Evolutionary conservation across 768 basidiomycete genomes (phyloP).

Genomic region (Podaxis mareebaensis): DNA sequence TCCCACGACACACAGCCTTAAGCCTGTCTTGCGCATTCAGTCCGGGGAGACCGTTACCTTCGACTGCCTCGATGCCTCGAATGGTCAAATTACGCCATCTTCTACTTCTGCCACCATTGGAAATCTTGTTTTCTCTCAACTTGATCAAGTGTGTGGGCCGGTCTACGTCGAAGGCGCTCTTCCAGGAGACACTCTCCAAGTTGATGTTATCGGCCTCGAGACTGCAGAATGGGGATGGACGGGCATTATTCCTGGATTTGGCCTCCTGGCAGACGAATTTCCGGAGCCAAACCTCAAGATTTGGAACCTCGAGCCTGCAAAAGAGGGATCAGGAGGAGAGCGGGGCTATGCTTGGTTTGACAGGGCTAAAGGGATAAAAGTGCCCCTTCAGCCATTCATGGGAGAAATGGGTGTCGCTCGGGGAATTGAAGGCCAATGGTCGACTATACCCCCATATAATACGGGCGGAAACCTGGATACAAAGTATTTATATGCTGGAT

Average conservation of each 20-base stretch:
- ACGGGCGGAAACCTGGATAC: slow-evolving; percentile 68
- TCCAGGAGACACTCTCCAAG: slow-evolving; percentile 59
- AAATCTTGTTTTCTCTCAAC: slow-evolving; percentile 44
- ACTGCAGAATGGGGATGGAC: slow-evolving; percentile 68
- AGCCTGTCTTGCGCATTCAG: slow-evolving; percentile 46
- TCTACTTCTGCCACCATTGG: slow-evolving; percentile 38
- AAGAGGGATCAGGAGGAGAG: slow-evolving; percentile 30
- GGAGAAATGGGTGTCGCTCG: slow-evolving; percentile 67
- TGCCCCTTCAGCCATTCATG: slow-evolving; percentile 57
- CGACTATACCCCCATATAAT: slow-evolving; percentile 62
- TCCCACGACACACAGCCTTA: slow-evolving; percentile 38
- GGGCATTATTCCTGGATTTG: slow-evolving; percentile 58
- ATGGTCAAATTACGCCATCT: slow-evolving; percentile 52
- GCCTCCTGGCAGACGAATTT: slow-evolving; percentile 57
- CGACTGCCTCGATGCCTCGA: slow-evolving; percentile 65
- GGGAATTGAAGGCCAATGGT: slow-evolving; percentile 49
- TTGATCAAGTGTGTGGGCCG: slow-evolving; percentile 64
- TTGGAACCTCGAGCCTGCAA: slow-evolving; percentile 40
- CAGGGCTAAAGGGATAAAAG: slow-evolving; percentile 43
- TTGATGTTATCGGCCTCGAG: slow-evolving; percentile 55
- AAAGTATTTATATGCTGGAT: slow-evolving; percentile 51
- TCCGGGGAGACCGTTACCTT: slow-evolving; percentile 59
- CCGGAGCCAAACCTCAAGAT: slow-evolving; percentile 52
- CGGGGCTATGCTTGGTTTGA: slow-evolving; percentile 49
- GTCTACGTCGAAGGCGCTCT: slow-evolving; percentile 51